phyloP scores from a whole-genome alignment of 257 asterid species.

The Mentha longifolia region DNA sequence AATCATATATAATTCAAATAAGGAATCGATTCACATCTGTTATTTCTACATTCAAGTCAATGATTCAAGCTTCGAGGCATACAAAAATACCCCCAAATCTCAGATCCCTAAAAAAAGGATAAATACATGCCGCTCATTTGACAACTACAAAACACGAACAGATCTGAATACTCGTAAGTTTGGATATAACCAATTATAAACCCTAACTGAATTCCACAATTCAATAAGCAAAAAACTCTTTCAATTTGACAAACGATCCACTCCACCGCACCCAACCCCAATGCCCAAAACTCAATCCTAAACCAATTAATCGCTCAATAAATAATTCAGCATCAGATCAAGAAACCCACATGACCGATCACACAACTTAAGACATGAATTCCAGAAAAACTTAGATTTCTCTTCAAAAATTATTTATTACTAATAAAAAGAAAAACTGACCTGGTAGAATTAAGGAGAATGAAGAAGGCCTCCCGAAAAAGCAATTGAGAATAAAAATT shows the following conservation, averaged over 20 bases:
- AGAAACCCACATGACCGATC: constrained; percentile 6
- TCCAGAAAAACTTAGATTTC: neutral
- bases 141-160: constrained; percentile 23
- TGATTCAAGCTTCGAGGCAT: constrained; percentile 9
- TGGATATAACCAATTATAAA: constrained; percentile 22
- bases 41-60: neutral
- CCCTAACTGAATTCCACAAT: constrained; percentile 27
- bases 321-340: constrained; percentile 32
- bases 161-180: constrained; percentile 40
- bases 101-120: constrained; percentile 25
- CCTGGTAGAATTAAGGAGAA: constrained; percentile 48
- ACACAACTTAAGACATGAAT: constrained; percentile 21
- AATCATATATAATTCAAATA: neutral
- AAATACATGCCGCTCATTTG: neutral
- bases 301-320: constrained; percentile 1
- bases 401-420: neutral
- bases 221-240: constrained; percentile 14
- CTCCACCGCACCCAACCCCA: constrained; percentile 14
- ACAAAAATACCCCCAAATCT: constrained; percentile 15
- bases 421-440: constrained; percentile 37
- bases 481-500: constrained; percentile 7
- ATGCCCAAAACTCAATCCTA: constrained; percentile 32
- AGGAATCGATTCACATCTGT: constrained; percentile 26
- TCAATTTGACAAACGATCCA: constrained; percentile 38
- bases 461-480: constrained; percentile 47